These are phyloP conservation scores for Saccharomyces mikatae DNA, from an alignment of 805 yeast species.

Conservation along the genomic window DNA sequence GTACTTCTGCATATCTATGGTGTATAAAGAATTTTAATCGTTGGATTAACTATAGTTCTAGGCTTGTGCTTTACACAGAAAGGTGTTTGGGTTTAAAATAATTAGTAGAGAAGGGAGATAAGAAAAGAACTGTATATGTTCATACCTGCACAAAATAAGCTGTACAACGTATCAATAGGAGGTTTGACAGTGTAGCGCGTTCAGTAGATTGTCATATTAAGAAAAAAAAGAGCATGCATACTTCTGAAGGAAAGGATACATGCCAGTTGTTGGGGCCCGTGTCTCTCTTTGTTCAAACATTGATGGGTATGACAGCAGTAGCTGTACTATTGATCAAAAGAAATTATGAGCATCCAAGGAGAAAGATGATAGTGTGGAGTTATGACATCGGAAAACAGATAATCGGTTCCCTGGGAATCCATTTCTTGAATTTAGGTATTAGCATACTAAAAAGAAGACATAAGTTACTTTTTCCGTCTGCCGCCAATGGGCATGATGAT, in stretches of 20 bases:
- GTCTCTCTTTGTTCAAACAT: slow-evolving; percentile 67
- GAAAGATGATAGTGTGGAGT: slow-evolving; percentile 85
- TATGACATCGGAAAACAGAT: slow-evolving; percentile 88
- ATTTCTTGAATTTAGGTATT: slow-evolving; percentile 62
- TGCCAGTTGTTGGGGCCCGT: slow-evolving; percentile 80
- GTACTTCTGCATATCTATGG: not conserved
- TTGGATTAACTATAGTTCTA: not conserved
- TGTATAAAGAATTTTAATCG: not conserved
- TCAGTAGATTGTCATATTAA: not conserved
- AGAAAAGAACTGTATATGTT: not conserved
- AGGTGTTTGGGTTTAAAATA: not conserved
- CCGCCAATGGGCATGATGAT: slow-evolving; percentile 30
- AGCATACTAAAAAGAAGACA: slow-evolving; percentile 47
- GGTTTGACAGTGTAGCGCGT: not conserved
- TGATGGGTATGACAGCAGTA: slow-evolving; percentile 70
- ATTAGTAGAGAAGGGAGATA: not conserved
- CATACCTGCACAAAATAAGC: not conserved
- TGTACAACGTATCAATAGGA: not conserved
- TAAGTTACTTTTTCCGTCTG: slow-evolving; percentile 8
- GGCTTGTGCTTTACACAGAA: not conserved
- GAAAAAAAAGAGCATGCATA: not conserved
- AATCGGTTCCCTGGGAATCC: slow-evolving; percentile 79
- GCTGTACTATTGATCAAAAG: slow-evolving; percentile 69
- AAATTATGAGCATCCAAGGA: slow-evolving; percentile 68
- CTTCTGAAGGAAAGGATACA: slow-evolving; percentile 6